Base-by-base conservation (phyloP, 257 asterid genomes). In the Ehretia macrophylla region DNA sequence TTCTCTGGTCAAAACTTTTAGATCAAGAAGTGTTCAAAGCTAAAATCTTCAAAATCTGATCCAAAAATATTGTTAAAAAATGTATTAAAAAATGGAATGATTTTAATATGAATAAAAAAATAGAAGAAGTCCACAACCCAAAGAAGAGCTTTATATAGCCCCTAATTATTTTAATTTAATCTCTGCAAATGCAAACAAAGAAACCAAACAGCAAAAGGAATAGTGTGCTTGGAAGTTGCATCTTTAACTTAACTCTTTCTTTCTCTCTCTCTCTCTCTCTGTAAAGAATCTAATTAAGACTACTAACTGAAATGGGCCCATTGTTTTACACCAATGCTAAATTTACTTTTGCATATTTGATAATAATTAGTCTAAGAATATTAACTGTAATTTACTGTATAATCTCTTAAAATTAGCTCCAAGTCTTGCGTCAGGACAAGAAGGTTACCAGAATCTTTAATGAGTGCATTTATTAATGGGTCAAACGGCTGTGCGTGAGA, bases 391-490 rank as follows among this genome's bases (percentile, higher is more conserved):
- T 66, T 68, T 70, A 55, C 64, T 39, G 17, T 67, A 68, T 55
- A 68, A 72, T 70, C 81, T 56, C 65, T 32, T 70, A 49, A 64
- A 50, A 59, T 40, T 60, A 56, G 63, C 51, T 63, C 66, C 66
- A 62, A 63, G 57, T 59, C 64, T 45, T 63, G 75, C 71, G 63
- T 64, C 82, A 77, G 73, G 85, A 79, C 85, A 79, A 79, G 68
- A 79, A 70, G 72, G 75, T 69, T 69, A 64, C 71, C 85, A 81
- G 83, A 81, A 46, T 68, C 75, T 83, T 77, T 81, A 81, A 74
- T 79, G 75, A 59, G 42, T 38, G 79, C 88, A 83, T 81, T 85
- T 59, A 85, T 73, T 77, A 74, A 63, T 63, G 83, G 82, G 85
- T 79, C 94, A 79, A 75, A 64, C 70, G 1, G 3, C 8, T 42